phyloP scores from a whole-genome alignment of 2,329 filamentous ascomycete species.

The Nigrospora oryzae region DNA sequence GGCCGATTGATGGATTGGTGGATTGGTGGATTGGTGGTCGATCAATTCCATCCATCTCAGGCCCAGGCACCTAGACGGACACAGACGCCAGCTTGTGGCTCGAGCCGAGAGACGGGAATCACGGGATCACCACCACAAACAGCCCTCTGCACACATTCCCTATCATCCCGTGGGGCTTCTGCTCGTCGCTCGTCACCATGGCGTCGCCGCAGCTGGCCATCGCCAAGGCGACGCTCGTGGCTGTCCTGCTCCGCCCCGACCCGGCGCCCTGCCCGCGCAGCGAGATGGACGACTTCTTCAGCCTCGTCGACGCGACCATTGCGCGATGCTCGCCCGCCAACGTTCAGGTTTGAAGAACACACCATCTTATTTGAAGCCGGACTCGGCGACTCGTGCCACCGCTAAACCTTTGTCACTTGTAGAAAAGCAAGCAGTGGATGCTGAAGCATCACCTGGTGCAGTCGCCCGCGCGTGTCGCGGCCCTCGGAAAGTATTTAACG shows the following conservation, averaged over 20 bases:
- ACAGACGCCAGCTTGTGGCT: too few species aligned
- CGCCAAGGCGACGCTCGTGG: constrained; percentile 70
- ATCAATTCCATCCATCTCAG: too few species aligned
- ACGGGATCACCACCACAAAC: too few species aligned
- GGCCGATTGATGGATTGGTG: too few species aligned
- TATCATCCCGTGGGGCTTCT: too few species aligned
- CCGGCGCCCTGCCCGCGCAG: constrained; percentile 60
- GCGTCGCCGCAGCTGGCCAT: constrained; percentile 65
- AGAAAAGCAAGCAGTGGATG: constrained; percentile 88
- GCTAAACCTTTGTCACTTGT: constrained; percentile 28
- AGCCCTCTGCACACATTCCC: too few species aligned
- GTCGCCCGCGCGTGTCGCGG: constrained; percentile 56
- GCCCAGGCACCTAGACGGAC: too few species aligned
- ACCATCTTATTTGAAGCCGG: constrained; percentile 26
- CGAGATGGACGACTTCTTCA: constrained; percentile 62
- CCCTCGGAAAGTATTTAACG: constrained; percentile 68
- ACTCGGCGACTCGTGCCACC: constrained; percentile 19
- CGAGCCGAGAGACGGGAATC: too few species aligned
- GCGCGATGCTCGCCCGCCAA: constrained; percentile 68
- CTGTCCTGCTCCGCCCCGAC: constrained; percentile 65
- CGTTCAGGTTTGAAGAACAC: constrained; percentile 72
- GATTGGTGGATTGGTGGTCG: too few species aligned
- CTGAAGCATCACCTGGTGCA: constrained; percentile 56
- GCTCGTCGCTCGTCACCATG: constrained; percentile 30
- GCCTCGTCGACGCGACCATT: constrained; percentile 54